phyloP scores from a whole-genome alignment of 2,329 filamentous ascomycete genomes.

The Talaromyces marneffei region DNA sequence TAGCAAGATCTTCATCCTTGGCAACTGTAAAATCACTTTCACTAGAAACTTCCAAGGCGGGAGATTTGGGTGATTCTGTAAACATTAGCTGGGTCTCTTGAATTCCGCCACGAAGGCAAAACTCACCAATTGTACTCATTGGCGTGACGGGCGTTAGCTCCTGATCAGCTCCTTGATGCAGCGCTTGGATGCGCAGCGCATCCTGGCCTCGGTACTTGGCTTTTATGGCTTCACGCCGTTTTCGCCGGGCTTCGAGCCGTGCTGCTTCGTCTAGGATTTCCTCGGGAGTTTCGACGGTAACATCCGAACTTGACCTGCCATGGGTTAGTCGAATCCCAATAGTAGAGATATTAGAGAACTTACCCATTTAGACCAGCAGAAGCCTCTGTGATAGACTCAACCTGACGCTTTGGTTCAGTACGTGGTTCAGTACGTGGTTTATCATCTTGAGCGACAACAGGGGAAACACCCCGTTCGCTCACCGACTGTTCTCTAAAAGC shows the following conservation, averaged over 20 bases:
- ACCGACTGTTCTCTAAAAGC: constrained; percentile 54
- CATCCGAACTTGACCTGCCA: constrained; percentile 8
- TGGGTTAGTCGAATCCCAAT: not conserved
- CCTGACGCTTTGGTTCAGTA: constrained; percentile 63
- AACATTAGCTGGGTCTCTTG: constrained; percentile 36
- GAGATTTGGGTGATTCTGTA: constrained; percentile 16
- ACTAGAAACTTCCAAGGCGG: constrained; percentile 43
- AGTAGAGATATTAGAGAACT: constrained; percentile 24
- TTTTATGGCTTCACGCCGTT: constrained; percentile 75
- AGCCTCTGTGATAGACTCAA: constrained; percentile 40
- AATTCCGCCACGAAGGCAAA: not conserved
- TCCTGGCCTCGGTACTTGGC: constrained; percentile 70
- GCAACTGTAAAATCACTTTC: constrained; percentile 56
- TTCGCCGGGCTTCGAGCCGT: constrained; percentile 77
- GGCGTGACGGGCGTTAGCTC: constrained; percentile 44
- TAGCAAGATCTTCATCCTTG: constrained; percentile 63
- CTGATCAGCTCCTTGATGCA: constrained; percentile 58
- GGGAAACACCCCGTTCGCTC: constrained; percentile 59
- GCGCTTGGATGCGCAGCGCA: constrained; percentile 67
- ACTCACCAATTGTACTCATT: constrained; percentile 10
- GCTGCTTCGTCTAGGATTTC: constrained; percentile 71
- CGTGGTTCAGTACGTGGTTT: constrained; percentile 65
- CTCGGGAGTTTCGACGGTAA: constrained; percentile 37
- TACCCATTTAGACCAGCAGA: constrained; percentile 35
- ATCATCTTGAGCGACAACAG: constrained; percentile 53